phyloP scores from a whole-genome alignment of 495 filamentous ascomycete genomes.

The Neurospora sp. region DNA sequence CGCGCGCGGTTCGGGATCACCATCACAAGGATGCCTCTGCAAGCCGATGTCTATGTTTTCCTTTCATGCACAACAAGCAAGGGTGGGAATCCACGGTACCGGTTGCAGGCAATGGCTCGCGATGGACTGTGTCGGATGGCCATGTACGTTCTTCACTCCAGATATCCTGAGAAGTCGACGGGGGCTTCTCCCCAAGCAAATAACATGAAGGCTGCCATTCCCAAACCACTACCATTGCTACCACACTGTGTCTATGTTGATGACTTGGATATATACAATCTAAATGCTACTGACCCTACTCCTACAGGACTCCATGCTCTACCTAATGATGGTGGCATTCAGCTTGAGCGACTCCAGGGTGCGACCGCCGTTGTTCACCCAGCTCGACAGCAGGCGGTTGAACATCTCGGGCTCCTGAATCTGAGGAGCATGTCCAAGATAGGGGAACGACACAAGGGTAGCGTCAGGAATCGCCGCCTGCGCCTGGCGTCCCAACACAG shows the following conservation, averaged over 20 bases:
- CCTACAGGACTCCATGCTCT: background rate
- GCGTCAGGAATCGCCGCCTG: slow-evolving; percentile 28
- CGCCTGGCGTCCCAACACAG: slow-evolving; percentile 29
- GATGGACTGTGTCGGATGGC: background rate
- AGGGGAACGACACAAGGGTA: slow-evolving; percentile 29
- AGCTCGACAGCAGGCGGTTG: slow-evolving; percentile 23
- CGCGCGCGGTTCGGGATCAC: background rate
- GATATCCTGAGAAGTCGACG: background rate
- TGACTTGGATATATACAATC: background rate
- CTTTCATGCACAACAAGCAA: background rate
- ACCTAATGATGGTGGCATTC: background rate
- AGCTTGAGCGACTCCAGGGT: background rate
- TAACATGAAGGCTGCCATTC: background rate
- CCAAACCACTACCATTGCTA: background rate
- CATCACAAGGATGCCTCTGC: background rate
- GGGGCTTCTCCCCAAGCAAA: background rate
- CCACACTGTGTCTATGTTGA: background rate
- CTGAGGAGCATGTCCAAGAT: slow-evolving; percentile 36
- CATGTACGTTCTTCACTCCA: background rate
- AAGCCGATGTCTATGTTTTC: background rate
- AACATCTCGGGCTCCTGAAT: slow-evolving; percentile 30
- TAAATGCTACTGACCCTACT: background rate
- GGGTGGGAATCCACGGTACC: background rate
- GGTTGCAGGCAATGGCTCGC: background rate
- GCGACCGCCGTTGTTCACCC: slow-evolving; percentile 13